Evolutionary conservation across 2,329 filamentous ascomycete species (phyloP).

Genomic region (Dissoconium aciculare): DNA sequence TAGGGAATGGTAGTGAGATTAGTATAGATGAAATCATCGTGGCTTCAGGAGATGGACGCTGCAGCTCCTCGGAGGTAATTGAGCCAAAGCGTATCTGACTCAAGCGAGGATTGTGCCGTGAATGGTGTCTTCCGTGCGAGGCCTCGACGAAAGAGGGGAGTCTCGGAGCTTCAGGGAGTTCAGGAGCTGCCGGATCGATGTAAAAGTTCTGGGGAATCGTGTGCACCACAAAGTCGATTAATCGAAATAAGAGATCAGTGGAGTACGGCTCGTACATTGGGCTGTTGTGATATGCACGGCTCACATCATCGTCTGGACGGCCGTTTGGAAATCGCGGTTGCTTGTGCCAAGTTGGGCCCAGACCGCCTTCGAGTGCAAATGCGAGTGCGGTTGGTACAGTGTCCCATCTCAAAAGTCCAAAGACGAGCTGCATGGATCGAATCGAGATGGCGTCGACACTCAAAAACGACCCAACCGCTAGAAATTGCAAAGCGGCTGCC

Average conservation of each 20-base stretch:
- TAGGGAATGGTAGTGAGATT: constrained; percentile 52
- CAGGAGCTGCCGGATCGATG: constrained; percentile 38
- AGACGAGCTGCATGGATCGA: constrained; percentile 46
- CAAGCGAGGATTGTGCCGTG: constrained; percentile 38
- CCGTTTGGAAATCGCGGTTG: constrained; percentile 25
- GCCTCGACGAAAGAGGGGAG: constrained; percentile 25
- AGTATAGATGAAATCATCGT: constrained; percentile 50
- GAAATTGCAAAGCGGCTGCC: constrained; percentile 42
- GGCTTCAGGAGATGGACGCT: constrained; percentile 25
- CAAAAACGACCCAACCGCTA: constrained; percentile 47
- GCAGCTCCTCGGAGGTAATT: constrained; percentile 31
- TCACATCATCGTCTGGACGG: constrained; percentile 19
- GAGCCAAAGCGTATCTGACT: constrained; percentile 60
- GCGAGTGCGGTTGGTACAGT: constrained; percentile 46
- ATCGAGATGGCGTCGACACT: constrained; percentile 39
- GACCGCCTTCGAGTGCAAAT: constrained; percentile 40
- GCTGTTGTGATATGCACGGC: constrained; percentile 11
- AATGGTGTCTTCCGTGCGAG: constrained; percentile 20
- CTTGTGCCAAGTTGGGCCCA: constrained; percentile 25
- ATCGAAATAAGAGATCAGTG: constrained; percentile 39
- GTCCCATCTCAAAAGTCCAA: constrained; percentile 45
- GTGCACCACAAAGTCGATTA: constrained; percentile 45
- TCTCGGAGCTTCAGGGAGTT: constrained; percentile 33
- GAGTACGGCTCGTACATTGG: constrained; percentile 40
- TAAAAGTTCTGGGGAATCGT: constrained; percentile 47